Evolutionary conservation across 805 yeast species (phyloP), one percentile per base, ranked within the genome.

Genomic region (Lachancea meyersii): DNA sequence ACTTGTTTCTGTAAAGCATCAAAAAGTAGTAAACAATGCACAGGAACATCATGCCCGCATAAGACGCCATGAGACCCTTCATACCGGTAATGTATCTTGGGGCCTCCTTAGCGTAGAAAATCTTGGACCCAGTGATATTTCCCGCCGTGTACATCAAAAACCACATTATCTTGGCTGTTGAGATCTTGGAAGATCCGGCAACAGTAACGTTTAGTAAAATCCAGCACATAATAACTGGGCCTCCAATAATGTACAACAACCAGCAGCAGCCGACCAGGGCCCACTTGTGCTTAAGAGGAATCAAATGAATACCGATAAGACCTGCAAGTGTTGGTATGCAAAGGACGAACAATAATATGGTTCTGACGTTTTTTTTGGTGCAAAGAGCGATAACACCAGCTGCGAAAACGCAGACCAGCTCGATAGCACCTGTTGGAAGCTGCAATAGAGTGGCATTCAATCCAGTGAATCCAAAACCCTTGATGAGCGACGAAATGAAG

Each of bases 191-290:
- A 8, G 54, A 50, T 5, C 54, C 54, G 10, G 54, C 54, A 13
- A 47, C 38, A 2, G 54, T 50, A 19, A 47, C 54, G 28, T 50
- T 50, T 30, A 50, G 43, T 38, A 50, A 27, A 30, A 50, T 36
- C 54, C 54, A 50, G 24, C 52, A 48, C 54, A 50, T 50, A 26
- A 50, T 50, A 28, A 50, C 54, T 19, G 54, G 54, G 1, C 54
- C 54, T 23, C 54, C 54, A 31, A 50, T 46, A 27, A 50, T 50
- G 48, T 50, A 50, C 21, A 50, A 33, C 26, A 50, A 36, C 54
- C 54, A 50, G 28, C 52, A 48, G 32, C 52, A 48, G 21, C 54
- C 54, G 14, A 50, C 54, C 31, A 50, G 44, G 17, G 49, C 49
- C 54, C 54, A 50, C 35, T 50, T 50, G 26, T 48, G 50, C n/a